Conservation (phyloP, 495 filamentous ascomycete species). For the Extremus antarcticus region DNA sequence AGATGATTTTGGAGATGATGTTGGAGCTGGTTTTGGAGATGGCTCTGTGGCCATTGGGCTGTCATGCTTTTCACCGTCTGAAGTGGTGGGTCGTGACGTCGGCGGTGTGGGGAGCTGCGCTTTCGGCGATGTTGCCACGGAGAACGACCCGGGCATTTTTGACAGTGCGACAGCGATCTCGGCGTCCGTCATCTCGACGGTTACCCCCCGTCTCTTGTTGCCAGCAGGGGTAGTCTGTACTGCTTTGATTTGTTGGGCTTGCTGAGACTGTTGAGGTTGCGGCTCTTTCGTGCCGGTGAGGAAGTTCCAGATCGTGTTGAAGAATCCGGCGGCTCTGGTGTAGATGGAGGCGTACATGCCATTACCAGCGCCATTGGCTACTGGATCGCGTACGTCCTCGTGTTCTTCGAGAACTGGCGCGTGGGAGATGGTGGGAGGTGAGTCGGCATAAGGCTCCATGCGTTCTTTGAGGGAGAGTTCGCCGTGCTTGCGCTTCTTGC, state of each 20-base stretch:
- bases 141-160: too few species aligned
- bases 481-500: too few species aligned
- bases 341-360: background rate
- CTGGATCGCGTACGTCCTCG: background rate
- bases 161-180: too few species aligned
- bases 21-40: too few species aligned
- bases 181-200: too few species aligned
- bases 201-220: conserved; percentile 3
- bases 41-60: background rate
- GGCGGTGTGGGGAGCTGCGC: background rate
- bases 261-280: too few species aligned
- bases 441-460: too few species aligned
- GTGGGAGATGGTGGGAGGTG: too few species aligned
- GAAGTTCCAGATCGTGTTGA: background rate
- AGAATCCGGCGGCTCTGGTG: background rate
- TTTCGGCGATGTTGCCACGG: too few species aligned
- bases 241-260: background rate
- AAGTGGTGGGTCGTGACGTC: background rate
- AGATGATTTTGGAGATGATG: background rate
- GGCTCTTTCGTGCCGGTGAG: background rate
- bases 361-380: background rate
- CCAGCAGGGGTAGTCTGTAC: background rate
- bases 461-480: too few species aligned
- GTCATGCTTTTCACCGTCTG: background rate
- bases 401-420: background rate